Percentiles rank a stretch among this genome's conserved stretches.
phyloP scores from a whole-genome alignment of 352 stramenopile genomes.

The Nothophytophthora sp. region DNA sequence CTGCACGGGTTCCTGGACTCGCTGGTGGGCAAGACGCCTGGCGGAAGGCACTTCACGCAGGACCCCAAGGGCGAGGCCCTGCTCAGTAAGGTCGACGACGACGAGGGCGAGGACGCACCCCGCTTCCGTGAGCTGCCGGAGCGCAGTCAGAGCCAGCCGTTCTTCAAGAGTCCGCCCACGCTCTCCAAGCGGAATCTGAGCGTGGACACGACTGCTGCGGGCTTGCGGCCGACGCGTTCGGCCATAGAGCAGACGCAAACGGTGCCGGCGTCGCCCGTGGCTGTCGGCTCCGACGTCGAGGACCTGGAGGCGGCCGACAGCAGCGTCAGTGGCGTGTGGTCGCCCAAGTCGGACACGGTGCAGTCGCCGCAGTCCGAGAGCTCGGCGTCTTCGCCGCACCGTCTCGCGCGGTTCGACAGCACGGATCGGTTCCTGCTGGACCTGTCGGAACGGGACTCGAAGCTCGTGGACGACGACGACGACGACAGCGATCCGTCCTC shows the following conservation, averaged over 20 bases:
- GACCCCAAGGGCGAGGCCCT: constrained; percentile 42
- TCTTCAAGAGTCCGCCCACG: constrained; percentile 27
- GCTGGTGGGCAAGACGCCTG: constrained; percentile 61
- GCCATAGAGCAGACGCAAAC: constrained; percentile 6
- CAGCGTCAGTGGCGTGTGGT: constrained; percentile 43
- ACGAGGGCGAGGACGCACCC: constrained; percentile 19
- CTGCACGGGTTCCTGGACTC: constrained; percentile 73
- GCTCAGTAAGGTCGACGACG: constrained; percentile 14
- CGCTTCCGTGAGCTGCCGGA: constrained; percentile 26
- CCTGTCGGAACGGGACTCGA: constrained; percentile 73
- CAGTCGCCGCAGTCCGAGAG: constrained; percentile 57
- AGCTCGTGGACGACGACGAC: constrained; percentile 62
- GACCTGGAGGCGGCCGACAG: constrained; percentile 25
- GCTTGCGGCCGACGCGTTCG: constrained; percentile 10
- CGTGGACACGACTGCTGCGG: constrained; percentile 41
- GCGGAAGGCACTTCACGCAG: constrained; percentile 27
- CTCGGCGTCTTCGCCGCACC: constrained; percentile 56
- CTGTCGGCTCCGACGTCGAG: constrained; percentile 15
- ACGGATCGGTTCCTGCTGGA: constrained; percentile 74
- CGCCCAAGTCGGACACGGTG: constrained; percentile 58
- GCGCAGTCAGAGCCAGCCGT: constrained; percentile 42
- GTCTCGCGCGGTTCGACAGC: constrained; percentile 69
- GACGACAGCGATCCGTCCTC: constrained; percentile 23
- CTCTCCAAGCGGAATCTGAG: constrained; percentile 38
- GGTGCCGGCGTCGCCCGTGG: constrained; percentile 9